Percentiles rank a stretch among this genome's conserved stretches.
These are phyloP conservation scores for Phytophthora gonapodyides DNA, from an alignment of 352 stramenopile genomes.

Conservation along the genomic window DNA sequence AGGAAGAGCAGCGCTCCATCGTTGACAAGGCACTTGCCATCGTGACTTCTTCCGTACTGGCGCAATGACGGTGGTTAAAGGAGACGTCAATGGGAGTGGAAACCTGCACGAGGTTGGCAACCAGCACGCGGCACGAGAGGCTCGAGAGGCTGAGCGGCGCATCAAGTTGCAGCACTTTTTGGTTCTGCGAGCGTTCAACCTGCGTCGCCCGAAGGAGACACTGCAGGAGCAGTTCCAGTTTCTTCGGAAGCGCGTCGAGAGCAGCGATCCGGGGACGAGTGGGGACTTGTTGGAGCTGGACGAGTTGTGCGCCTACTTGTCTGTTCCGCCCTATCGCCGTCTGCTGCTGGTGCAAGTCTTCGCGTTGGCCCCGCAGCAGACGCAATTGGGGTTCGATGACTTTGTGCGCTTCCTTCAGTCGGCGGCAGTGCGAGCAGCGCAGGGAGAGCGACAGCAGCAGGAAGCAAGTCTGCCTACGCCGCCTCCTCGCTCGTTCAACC, in stretches of 20 bases:
- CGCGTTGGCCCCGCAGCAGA: constrained; percentile 37
- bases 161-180: constrained; percentile 82
- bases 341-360: constrained; percentile 66
- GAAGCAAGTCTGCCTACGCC: constrained; percentile 26
- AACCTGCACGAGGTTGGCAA: constrained; percentile 6
- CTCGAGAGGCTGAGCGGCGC: constrained; percentile 39
- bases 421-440: constrained; percentile 48
- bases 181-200: constrained; percentile 83
- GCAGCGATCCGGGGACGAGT: constrained; percentile 10
- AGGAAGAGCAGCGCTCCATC: neutral
- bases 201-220: constrained; percentile 61
- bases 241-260: constrained; percentile 39
- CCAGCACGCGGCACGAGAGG: constrained; percentile 18
- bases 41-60: neutral
- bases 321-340: constrained; percentile 66
- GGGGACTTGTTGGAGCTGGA: constrained; percentile 55
- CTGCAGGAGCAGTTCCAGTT: constrained; percentile 72
- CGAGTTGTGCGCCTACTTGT: constrained; percentile 70
- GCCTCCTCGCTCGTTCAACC: constrained; percentile 17
- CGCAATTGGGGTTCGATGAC: constrained; percentile 49
- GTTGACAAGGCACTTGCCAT: neutral
- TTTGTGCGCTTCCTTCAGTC: constrained; percentile 78
- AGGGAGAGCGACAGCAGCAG: constrained; percentile 44
- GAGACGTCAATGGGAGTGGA: constrained; percentile 1
- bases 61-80: constrained; percentile 18